Conservation (phyloP, 805 yeast species). For the Wickerhamiella nectarea region DNA sequence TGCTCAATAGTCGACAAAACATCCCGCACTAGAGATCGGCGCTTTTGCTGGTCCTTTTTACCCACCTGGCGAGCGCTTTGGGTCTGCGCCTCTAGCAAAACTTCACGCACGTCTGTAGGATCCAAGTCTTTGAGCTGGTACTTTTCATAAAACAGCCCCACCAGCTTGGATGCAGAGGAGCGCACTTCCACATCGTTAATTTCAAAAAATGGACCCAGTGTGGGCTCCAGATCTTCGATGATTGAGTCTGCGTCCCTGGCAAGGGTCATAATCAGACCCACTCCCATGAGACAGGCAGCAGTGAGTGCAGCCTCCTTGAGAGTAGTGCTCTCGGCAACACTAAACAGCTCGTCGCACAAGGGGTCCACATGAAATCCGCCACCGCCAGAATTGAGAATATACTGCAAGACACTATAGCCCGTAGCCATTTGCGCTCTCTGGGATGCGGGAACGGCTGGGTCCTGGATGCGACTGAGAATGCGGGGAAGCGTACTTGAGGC, state of each 20-base stretch:
- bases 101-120: constrained; percentile 29
- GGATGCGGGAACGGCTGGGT: constrained; percentile 9
- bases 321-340: constrained; percentile 20
- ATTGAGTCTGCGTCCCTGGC: constrained; percentile 14
- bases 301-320: constrained; percentile 16
- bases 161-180: constrained; percentile 41
- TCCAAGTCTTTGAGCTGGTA: constrained; percentile 31
- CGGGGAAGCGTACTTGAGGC: constrained; percentile 10
- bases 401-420: constrained; percentile 23
- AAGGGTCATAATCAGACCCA: constrained; percentile 23
- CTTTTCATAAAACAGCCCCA: constrained; percentile 44
- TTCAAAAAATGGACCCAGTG: constrained; percentile 30
- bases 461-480: constrained; percentile 12
- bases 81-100: constrained; percentile 30
- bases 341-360: constrained; percentile 18
- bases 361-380: constrained; percentile 25
- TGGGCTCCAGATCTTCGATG: constrained; percentile 31
- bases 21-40: constrained; percentile 27
- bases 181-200: constrained; percentile 36
- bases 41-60: constrained; percentile 48
- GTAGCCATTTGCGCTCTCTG: constrained; percentile 19
- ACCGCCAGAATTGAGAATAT: constrained; percentile 23
- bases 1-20: constrained; percentile 6
- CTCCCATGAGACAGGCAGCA: constrained; percentile 21
- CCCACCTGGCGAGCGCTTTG: constrained; percentile 44